phyloP scores from a whole-genome alignment of 257 asterid species.

The Nicotiana tabacum region DNA sequence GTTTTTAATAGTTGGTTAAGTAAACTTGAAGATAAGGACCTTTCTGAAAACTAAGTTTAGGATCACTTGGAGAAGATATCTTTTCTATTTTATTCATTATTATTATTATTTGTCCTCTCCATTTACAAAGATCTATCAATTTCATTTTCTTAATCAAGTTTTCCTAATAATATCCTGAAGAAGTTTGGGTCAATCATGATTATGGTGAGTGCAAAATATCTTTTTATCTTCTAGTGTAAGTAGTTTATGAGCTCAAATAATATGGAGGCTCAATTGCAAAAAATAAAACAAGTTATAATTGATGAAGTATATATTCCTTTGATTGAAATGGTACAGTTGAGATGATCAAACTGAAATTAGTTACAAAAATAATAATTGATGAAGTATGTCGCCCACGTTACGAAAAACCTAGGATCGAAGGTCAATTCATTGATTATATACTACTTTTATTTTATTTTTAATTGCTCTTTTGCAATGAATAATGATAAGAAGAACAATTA shows the following conservation, averaged over 20 bases:
- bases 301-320: too few relatives aligned
- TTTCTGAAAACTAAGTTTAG: neutral
- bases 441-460: too few relatives aligned
- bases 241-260: neutral
- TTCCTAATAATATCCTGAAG: neutral
- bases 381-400: neutral
- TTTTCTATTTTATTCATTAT: neutral
- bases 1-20: neutral
- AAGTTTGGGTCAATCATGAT: neutral
- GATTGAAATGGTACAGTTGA: too few relatives aligned
- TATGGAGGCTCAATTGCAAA: too few relatives aligned
- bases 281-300: too few relatives aligned
- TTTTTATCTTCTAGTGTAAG: neutral
- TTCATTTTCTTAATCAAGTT: neutral
- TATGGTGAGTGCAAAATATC: neutral
- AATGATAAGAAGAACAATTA: neutral
- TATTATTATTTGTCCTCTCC: neutral
- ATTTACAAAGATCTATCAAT: neutral
- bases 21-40: neutral
- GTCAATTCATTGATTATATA: neutral
- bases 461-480: neutral
- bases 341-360: too few relatives aligned
- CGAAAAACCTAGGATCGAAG: neutral
- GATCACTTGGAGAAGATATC: neutral
- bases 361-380: too few relatives aligned